Evolutionary conservation across 305 asterid species (phyloP), one percentile per base, ranked within the genome.

Genomic region (Galium porrigens): DNA sequence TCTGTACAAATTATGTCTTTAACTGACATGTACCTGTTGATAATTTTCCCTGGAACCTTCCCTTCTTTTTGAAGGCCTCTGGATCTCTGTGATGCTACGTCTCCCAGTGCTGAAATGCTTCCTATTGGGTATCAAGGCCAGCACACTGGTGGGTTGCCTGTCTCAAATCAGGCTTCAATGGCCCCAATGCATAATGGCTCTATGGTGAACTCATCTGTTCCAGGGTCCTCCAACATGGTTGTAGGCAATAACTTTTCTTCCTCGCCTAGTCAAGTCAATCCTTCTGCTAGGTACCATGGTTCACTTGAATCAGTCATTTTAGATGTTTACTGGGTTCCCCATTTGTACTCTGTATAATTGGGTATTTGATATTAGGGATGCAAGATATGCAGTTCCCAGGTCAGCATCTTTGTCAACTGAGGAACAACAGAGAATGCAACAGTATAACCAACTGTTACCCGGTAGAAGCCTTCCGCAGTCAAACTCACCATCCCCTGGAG

Each of bases 351-450:
- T 52, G 62, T 59, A 15, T 72, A 69, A 52, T 54, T 71, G 74
- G 59, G 51, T 68, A 44, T 42, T 68, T 34, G 27, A 59, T 77
- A 62, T 18, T 62, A 84, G 92, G 84, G 95, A 80, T 79, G 85
- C 79, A 75, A 83, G 91, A 70, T 82, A 78, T 75, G 79, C 66
- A 58, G 79, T 78, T 68, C 84, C 87, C 46, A 80, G 92, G 75
- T 67, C 95, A 64, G 79, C 79, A 75, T 76, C 94, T 64, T 67
- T 82, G 54, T 72, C 91, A 63, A 72, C 79, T 68, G 97, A 87
- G 62, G 97, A 87, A 63, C 91, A 89, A 64, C 92, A 89, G 74
- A 79, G 94, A 68, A 66, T 87, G 79, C 95, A 84, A 58, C 86
- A 80, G 36, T 84, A 76, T 72, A 82, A 77, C 73, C 90, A 85